Percentiles rank a stretch among this genome's conserved stretches.
Conservation (phyloP, 495 filamentous ascomycete genomes). For the Delitschia confertaspora region DNA sequence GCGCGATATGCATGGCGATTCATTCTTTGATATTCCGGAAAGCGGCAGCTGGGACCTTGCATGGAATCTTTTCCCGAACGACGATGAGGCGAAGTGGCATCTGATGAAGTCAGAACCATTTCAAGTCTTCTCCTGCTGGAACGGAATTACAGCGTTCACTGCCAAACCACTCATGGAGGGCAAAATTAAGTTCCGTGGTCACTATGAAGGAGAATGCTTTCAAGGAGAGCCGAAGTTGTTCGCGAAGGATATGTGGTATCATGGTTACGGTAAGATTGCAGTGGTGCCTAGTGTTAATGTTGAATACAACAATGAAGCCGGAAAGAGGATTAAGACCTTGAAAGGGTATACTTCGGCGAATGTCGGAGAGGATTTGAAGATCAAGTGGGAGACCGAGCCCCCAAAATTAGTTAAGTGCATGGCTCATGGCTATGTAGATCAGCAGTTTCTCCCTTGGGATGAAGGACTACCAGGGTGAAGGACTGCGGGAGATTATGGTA, state of each 20-base stretch:
- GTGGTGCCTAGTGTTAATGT: slow-evolving; percentile 45
- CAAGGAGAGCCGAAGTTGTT: slow-evolving; percentile 43
- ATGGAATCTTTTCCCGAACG: slow-evolving; percentile 43
- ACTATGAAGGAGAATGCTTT: slow-evolving; percentile 37
- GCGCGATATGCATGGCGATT: slow-evolving; percentile 41
- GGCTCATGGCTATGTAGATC: neutral
- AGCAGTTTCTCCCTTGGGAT: slow-evolving; percentile 12
- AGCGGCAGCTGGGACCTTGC: slow-evolving; percentile 39
- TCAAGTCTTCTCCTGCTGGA: slow-evolving; percentile 50
- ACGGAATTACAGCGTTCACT: slow-evolving; percentile 38
- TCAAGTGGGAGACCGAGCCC: slow-evolving; percentile 29
- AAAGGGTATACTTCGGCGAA: slow-evolving; percentile 36
- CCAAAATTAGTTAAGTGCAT: slow-evolving; percentile 31
- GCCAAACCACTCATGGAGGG: slow-evolving; percentile 32
- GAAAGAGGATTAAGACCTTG: slow-evolving; percentile 34
- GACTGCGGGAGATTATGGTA: too few relatives aligned
- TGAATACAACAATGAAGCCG: slow-evolving; percentile 37
- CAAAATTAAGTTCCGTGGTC: slow-evolving; percentile 34
- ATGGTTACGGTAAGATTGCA: slow-evolving; percentile 40
- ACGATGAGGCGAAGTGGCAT: slow-evolving; percentile 27
- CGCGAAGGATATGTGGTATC: slow-evolving; percentile 43
- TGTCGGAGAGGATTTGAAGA: slow-evolving; percentile 7
- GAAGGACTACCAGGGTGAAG: slow-evolving; percentile 8
- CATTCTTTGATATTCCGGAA: slow-evolving; percentile 43
- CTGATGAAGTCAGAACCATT: slow-evolving; percentile 35